Evolutionary conservation across 202 grass and related monocot genomes (phyloP).

Genomic region (Alloteropsis angusta): DNA sequence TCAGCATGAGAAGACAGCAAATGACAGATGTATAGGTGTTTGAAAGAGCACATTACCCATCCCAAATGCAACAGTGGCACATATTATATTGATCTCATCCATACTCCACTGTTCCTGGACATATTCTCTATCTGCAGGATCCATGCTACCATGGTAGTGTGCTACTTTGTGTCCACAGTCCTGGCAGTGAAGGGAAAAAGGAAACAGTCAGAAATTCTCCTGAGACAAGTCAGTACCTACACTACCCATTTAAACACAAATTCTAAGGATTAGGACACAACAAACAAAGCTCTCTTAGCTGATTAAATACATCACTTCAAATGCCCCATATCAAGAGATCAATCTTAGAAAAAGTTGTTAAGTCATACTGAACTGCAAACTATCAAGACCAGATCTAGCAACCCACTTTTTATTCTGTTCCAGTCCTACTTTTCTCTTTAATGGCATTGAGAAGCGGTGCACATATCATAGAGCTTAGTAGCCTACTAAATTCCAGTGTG

Average conservation of each 20-base stretch:
- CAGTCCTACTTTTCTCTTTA: too few species aligned
- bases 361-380: not conserved
- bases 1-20: constrained; percentile 13
- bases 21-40: constrained; percentile 25
- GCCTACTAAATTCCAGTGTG: too few species aligned
- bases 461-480: too few species aligned
- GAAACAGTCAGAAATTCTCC: constrained; percentile 7
- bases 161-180: constrained; percentile 60
- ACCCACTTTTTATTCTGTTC: too few species aligned
- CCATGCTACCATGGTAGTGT: constrained; percentile 91
- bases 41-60: constrained; percentile 73
- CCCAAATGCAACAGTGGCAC: constrained; percentile 97
- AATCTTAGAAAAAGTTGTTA: not conserved
- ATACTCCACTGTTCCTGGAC: constrained; percentile 74
- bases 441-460: too few species aligned
- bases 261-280: not conserved
- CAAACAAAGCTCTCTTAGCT: not conserved
- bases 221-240: constrained; percentile 6
- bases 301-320: not conserved
- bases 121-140: constrained; percentile 53
- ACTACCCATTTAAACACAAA: constrained; percentile 4
- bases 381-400: too few species aligned
- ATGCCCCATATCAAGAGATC: not conserved
- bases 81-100: constrained; percentile 88
- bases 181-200: constrained; percentile 22